Base-by-base conservation (phyloP, 306 rosid species). In the Phaseolus lunatus region DNA sequence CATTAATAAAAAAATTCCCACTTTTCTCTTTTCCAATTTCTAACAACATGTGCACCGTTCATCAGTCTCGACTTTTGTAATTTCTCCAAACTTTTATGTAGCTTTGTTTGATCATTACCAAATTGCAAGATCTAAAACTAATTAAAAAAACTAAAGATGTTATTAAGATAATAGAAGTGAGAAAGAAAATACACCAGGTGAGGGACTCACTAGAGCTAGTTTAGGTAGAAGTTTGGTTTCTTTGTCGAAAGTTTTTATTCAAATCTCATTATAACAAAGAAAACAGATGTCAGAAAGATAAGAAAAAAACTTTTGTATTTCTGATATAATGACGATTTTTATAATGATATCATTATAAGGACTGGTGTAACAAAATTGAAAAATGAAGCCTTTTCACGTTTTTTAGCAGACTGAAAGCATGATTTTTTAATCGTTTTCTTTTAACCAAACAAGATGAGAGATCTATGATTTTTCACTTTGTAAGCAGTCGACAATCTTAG, bases 31-130 rank as follows among this genome's bases (percentile, higher is more conserved):
- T 24, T 24, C 27, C 27, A 24, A 1, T 24, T 24, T 24, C 27
- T 2, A 24, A 24, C 27, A 24, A 27, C 59, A 54, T 54, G 59
- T 67, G 59, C 10, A 53, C 5, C 37, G 66, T 5, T n/a, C n/a
- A n/a, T 0, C 7, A 66, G 63, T 54, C 44, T 23, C 22, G 1
- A 44, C 48, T n/a, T 12, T 54, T 20, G 7, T 18, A 13, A 3
- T 52, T 68, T 67, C 18, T 43, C 78, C 43, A 39, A 57, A 24
- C 68, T 39, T 12, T 44, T 23, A 44, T 9, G 61, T 54, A 16
- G 29, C 0, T 54, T 3, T 54, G 61, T n/a, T 54, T 16, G 5
- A 54, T 1, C 16, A 10, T 9, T 0, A 22, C 19, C 22, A 2
- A 7, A 31, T 11, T 24, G 70, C 41, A 20, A 68, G 59, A 13